A percentile compares a stretch with the other conserved stretches of the same genome.
Conservation (phyloP, 2,329 filamentous ascomycete species). For the Diplodia intermedia region DNA sequence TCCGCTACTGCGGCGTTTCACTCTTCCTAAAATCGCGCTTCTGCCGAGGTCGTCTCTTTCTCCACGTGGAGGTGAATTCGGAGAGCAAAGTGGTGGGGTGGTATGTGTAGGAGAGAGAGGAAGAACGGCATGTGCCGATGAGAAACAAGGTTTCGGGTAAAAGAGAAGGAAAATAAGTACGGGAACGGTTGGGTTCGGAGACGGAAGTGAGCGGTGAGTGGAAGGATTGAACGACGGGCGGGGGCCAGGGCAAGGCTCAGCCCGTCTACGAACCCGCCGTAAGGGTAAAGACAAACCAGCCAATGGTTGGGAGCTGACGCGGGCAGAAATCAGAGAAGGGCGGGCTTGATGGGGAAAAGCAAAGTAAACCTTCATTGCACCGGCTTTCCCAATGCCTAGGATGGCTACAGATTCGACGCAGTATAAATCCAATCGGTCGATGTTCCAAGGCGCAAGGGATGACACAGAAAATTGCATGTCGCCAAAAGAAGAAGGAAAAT, state of each 20-base stretch:
- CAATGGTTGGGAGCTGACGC: conserved; percentile 3
- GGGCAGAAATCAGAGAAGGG: background rate
- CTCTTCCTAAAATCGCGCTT: background rate
- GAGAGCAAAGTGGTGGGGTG: background rate
- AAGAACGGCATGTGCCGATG: conserved; percentile 11
- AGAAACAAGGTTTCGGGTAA: background rate
- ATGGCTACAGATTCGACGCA: background rate
- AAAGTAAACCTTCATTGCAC: conserved; percentile 15
- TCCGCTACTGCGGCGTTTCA: background rate
- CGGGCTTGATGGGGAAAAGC: background rate
- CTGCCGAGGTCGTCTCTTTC: background rate
- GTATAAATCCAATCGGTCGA: background rate
- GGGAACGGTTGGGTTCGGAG: background rate
- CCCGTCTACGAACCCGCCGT: conserved; percentile 16
- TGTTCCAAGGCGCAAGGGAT: background rate
- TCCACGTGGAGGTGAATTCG: background rate
- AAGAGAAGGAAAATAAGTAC: background rate
- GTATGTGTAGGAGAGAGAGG: too few relatives aligned
- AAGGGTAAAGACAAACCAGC: background rate
- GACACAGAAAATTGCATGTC: background rate
- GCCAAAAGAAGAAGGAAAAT: background rate
- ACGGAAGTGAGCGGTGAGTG: background rate
- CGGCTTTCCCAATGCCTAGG: background rate
- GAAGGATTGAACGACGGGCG: conserved; percentile 1
- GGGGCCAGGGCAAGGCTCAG: conserved; percentile 10